Base-by-base conservation (phyloP, 768 basidiomycete species). In the Agaricus blazei region DNA sequence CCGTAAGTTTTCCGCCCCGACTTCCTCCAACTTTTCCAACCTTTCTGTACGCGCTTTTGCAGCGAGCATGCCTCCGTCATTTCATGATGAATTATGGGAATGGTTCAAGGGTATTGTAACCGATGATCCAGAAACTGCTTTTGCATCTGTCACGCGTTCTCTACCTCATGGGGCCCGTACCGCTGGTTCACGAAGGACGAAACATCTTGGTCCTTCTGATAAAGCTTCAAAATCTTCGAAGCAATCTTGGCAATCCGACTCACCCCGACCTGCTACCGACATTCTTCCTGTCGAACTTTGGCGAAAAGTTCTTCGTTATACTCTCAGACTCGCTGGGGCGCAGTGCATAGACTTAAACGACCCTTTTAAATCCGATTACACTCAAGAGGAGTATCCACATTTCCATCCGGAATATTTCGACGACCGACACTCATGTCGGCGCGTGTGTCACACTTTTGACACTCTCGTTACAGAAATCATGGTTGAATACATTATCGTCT, bases 401-500 rank as follows among this genome's bases (percentile, higher is more conserved):
- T 52, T 67, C 15, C 72, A 75, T 31, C 63, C 62, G 14, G 65
- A 64, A 29, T 52, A 69, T 14, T 64, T 66, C 50, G 57, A 52
- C 42, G 68, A 74, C 52, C 68, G 74, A 3, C 62, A 45, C 7
- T 59, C 64, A 8, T 60, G 76, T 2, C 63, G 67, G 3, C 61
- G 69, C 23, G 77, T 78, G 37, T 72, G 71, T 58, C 72, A 66
- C 5, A 57, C 64, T 6, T 78, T 77, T 73, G 56, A 68, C 49
- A 51, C 62, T 1, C 59, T 73, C 47, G 68, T 72, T n/a, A 61
- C 62, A 1, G 70, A 77, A 46, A 71, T 78, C 40, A 57, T 70
- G 15, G 65, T 69, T 28, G 75, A 78, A 51, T 75, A 78, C 48
- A 59, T 78, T 11, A 67, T 68, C 52, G 64, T 79, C 47, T 67